Percentiles rank a stretch among this genome's conserved stretches.
phyloP scores from a whole-genome alignment of 139 green algal species.

The Mesostigma viride region DNA sequence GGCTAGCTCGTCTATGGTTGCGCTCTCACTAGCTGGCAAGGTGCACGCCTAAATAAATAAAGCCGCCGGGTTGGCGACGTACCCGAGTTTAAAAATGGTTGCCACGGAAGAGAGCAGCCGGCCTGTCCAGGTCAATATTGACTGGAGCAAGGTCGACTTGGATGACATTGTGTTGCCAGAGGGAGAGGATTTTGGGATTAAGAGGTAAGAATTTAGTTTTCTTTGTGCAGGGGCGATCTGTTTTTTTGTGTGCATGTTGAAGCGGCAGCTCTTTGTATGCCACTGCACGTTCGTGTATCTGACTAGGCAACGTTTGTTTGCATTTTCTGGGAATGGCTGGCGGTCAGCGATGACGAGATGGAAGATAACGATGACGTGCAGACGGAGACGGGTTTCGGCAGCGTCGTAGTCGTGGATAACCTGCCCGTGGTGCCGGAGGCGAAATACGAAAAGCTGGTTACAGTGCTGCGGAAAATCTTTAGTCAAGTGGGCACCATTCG shows the following conservation, averaged over 20 bases:
- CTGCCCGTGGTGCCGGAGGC: slow-evolving; percentile 72
- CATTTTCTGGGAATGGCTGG: neutral
- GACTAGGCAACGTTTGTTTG: neutral
- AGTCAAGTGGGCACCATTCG: slow-evolving; percentile 64
- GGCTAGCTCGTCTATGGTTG: neutral
- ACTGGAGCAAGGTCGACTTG: slow-evolving; percentile 51
- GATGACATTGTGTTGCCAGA: slow-evolving; percentile 52
- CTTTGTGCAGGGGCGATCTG: no score
- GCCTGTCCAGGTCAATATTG: slow-evolving; percentile 34
- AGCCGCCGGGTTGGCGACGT: neutral
- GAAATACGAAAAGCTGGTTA: slow-evolving; percentile 90
- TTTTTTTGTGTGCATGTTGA: no score
- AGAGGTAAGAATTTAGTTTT: slow-evolving; percentile 30
- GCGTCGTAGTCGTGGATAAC: slow-evolving; percentile 89
- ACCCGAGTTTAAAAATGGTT: neutral
- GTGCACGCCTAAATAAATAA: neutral
- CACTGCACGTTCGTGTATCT: no score
- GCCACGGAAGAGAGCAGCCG: neutral
- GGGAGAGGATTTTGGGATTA: slow-evolving; percentile 77
- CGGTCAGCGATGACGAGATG: slow-evolving; percentile 64
- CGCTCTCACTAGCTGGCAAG: neutral
- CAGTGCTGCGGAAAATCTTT: slow-evolving; percentile 82
- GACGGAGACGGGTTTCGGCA: slow-evolving; percentile 81
- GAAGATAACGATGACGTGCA: slow-evolving; percentile 68
- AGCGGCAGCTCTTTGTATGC: no score